Evolutionary conservation across 768 basidiomycete species (phyloP).

Genomic region (Auricularia sp.): DNA sequence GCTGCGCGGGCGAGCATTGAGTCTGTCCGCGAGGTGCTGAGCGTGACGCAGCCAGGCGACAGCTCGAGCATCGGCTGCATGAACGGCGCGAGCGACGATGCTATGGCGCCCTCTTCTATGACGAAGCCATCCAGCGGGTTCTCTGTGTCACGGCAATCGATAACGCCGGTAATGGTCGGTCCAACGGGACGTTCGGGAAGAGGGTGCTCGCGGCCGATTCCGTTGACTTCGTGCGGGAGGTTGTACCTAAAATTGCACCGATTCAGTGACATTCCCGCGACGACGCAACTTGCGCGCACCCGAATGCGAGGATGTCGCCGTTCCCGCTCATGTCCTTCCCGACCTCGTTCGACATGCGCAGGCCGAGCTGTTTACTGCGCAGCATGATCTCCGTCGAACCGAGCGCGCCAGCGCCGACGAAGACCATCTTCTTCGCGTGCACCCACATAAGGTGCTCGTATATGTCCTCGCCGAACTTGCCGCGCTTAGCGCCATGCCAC

Average conservation of each 20-base stretch:
- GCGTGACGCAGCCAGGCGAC: background rate
- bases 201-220: background rate
- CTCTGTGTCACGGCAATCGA: conserved; percentile 4
- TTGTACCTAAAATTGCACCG: background rate
- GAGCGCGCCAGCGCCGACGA: background rate
- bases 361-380: conserved; percentile 4
- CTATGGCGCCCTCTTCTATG: conserved; percentile 5
- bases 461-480: background rate
- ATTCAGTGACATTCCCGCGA: background rate
- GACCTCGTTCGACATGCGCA: background rate
- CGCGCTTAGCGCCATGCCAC: conserved; percentile 1
- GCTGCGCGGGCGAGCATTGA: background rate
- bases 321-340: conserved; percentile 4
- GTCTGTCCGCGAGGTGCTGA: background rate
- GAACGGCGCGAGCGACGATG: conserved; percentile 1
- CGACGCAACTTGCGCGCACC: background rate
- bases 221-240: conserved; percentile 1
- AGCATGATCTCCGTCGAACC: conserved; percentile 6
- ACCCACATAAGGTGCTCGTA: conserved; percentile 1
- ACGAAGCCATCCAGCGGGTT: conserved; percentile 6
- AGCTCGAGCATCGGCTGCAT: conserved; percentile 3
- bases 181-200: conserved; percentile 2
- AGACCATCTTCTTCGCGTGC: background rate
- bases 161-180: conserved; percentile 4
- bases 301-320: conserved; percentile 1